Percentiles rank a stretch among this genome's conserved stretches.
Evolutionary conservation across 2,329 filamentous ascomycete species (phyloP).

Genomic region (Colletotrichum karsti): DNA sequence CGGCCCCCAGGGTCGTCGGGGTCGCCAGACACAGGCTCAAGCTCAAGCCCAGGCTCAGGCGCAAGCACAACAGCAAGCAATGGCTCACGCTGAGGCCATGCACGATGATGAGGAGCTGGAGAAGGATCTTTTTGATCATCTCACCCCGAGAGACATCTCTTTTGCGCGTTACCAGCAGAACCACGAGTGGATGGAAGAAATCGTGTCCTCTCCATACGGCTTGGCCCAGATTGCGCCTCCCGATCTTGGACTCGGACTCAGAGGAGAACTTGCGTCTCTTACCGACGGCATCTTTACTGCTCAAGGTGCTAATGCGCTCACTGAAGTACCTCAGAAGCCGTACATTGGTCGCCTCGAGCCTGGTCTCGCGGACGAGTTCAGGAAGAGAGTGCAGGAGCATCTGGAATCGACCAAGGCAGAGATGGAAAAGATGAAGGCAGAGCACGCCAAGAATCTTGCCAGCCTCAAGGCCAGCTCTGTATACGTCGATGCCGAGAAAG

Average conservation of each 20-base stretch:
- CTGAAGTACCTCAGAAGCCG: constrained; percentile 61
- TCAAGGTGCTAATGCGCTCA: constrained; percentile 60
- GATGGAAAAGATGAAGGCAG: constrained; percentile 83
- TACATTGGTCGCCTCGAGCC: constrained; percentile 75
- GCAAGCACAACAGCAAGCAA: constrained; percentile 30
- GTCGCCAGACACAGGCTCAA: constrained; percentile 44
- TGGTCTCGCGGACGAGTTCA: constrained; percentile 85
- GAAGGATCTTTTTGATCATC: constrained; percentile 80
- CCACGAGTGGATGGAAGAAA: constrained; percentile 99
- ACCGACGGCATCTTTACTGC: constrained; percentile 87
- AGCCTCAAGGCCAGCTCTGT: constrained; percentile 76
- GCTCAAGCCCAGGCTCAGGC: constrained; percentile 46
- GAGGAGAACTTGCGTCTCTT: constrained; percentile 81
- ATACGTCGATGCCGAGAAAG: constrained; percentile 78
- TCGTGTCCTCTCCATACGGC: constrained; percentile 89
- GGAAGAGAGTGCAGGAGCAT: constrained; percentile 77
- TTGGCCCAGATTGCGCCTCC: constrained; percentile 86
- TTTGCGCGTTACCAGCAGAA: constrained; percentile 89
- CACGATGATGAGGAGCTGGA: constrained; percentile 89
- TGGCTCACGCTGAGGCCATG: constrained; percentile 37
- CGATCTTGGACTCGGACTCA: constrained; percentile 85
- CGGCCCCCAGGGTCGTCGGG: constrained; percentile 45
- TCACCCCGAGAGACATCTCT: constrained; percentile 91
- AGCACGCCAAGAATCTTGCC: constrained; percentile 79
- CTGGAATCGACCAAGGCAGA: constrained; percentile 79